Conservation (phyloP, 2,329 filamentous ascomycete genomes). For the Zelopaecilomyces penicillatus region DNA sequence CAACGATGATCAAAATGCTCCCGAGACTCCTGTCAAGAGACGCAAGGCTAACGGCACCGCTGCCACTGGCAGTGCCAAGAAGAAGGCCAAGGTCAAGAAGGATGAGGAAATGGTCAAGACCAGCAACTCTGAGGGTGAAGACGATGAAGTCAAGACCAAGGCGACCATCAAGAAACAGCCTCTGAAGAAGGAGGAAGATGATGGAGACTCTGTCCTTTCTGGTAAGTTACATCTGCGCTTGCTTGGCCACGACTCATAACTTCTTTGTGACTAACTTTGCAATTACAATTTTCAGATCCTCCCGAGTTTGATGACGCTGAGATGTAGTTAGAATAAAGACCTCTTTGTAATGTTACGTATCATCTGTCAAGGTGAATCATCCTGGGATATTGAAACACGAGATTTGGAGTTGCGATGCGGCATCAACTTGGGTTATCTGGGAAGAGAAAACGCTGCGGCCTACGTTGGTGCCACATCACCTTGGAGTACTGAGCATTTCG, state of each 20-base stretch:
- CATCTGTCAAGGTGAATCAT: no score
- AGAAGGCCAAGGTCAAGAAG: slow-evolving; percentile 19
- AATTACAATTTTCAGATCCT: neutral
- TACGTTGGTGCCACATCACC: no score
- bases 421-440: no score
- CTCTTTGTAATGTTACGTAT: no score
- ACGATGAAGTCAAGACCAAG: slow-evolving; percentile 11
- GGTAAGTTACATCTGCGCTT: slow-evolving; percentile 11
- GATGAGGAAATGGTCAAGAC: slow-evolving; percentile 12
- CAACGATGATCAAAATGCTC: slow-evolving; percentile 5
- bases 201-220: slow-evolving; percentile 14
- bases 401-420: no score
- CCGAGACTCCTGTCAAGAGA: slow-evolving; percentile 17
- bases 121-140: slow-evolving; percentile 5
- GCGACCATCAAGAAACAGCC: slow-evolving; percentile 14
- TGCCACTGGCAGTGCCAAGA: slow-evolving; percentile 16
- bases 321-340: neutral
- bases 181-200: slow-evolving; percentile 16
- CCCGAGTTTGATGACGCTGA: slow-evolving; percentile 2
- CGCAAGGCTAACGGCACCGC: slow-evolving; percentile 18
- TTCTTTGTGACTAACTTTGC: neutral
- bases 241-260: neutral
- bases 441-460: no score
- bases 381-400: no score
- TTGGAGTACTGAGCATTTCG: no score